These are phyloP conservation scores for Penicillium alfredii DNA, from an alignment of 495 filamentous ascomycete genomes.

Conservation along the genomic window DNA sequence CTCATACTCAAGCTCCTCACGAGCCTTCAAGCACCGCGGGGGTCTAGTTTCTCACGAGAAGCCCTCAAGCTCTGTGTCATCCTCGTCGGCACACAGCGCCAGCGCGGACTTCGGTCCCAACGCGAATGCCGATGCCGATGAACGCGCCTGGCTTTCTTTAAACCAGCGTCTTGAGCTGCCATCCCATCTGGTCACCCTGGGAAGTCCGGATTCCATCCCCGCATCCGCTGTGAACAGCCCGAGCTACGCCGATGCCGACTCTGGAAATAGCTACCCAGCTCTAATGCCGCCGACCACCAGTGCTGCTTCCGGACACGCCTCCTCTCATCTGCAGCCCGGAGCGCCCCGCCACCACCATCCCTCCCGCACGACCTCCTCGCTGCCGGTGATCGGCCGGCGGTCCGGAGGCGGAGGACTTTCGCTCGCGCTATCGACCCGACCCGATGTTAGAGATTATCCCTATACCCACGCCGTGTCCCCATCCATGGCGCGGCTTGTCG, in stretches of 20 bases:
- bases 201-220: slow-evolving; percentile 8
- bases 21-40: slow-evolving; percentile 19
- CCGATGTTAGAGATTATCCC: slow-evolving; percentile 10
- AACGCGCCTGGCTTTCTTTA: slow-evolving; percentile 64
- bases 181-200: slow-evolving; percentile 27
- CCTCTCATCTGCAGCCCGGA: slow-evolving; percentile 1
- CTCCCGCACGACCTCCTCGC: slow-evolving; percentile 31
- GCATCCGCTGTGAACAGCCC: slow-evolving; percentile 10
- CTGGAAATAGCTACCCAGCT: slow-evolving; percentile 3
- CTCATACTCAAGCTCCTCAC: slow-evolving; percentile 18
- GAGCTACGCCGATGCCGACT: neutral
- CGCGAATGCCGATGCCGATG: slow-evolving; percentile 42
- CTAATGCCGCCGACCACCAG: slow-evolving; percentile 2
- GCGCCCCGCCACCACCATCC: slow-evolving; percentile 28
- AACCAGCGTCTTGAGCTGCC: slow-evolving; percentile 70
- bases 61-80: slow-evolving; percentile 20
- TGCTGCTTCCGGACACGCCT: neutral
- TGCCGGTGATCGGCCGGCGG: slow-evolving; percentile 11
- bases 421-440: slow-evolving; percentile 15
- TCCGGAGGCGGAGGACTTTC: slow-evolving; percentile 13
- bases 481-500: slow-evolving; percentile 5
- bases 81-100: slow-evolving; percentile 36
- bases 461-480: slow-evolving; percentile 8
- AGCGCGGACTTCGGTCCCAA: slow-evolving; percentile 12
- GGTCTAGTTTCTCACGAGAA: slow-evolving; percentile 11